Conservation (phyloP, 257 asterid species). For the Nyctanthes arbortristis region DNA sequence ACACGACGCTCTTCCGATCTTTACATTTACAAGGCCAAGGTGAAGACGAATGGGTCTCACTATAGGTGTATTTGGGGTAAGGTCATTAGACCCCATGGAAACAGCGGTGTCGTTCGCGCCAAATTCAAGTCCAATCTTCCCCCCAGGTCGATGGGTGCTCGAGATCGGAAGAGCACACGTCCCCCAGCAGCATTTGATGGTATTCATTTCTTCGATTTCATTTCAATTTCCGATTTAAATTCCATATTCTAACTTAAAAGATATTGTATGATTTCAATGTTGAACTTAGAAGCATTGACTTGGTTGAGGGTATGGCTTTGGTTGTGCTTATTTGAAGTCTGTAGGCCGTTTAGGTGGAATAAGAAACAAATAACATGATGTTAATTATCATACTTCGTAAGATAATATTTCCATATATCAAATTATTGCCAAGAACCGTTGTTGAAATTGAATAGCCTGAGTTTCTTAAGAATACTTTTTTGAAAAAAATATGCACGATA, state of each 20-base stretch:
- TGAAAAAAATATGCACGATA: too few species aligned
- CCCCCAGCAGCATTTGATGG: constrained; percentile 67
- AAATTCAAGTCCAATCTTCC: constrained; percentile 76
- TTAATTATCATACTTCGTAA: not conserved
- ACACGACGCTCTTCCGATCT: too few species aligned
- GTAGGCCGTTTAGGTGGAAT: too few species aligned
- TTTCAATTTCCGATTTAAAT: not conserved
- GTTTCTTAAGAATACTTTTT: too few species aligned
- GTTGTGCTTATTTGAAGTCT: too few species aligned
- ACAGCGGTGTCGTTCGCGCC: constrained; percentile 87
- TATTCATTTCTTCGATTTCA: not conserved
- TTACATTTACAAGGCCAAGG: constrained; percentile 89
- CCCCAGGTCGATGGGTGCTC: constrained; percentile 72
- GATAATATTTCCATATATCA: not conserved
- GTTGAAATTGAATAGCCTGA: too few species aligned
- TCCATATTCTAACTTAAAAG: too few species aligned
- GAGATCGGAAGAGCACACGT: constrained; percentile 71
- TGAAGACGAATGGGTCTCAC: constrained; percentile 76
- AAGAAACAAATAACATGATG: too few species aligned
- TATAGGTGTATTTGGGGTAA: constrained; percentile 96
- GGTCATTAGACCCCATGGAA: constrained; percentile 81
- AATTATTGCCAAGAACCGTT: not conserved
- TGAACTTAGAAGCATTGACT: too few species aligned
- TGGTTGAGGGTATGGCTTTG: too few species aligned
- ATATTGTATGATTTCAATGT: too few species aligned